phyloP scores from a whole-genome alignment of 441 rosid genomes.

The Viola pubescens region DNA sequence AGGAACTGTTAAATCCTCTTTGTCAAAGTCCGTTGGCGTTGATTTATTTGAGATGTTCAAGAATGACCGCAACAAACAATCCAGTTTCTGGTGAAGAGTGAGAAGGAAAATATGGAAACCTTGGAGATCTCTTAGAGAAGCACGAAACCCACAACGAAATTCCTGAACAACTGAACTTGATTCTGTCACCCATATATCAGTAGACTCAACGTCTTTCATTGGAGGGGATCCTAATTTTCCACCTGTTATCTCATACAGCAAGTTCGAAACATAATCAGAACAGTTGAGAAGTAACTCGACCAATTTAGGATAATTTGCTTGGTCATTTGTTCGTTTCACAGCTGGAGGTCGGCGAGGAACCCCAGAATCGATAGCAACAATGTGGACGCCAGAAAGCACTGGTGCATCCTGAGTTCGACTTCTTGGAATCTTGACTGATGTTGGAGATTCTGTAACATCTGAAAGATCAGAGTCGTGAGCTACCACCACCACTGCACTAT shows the following conservation, averaged over 20 bases:
- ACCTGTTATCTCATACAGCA: slow-evolving; percentile 77
- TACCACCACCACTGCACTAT: slow-evolving; percentile 27
- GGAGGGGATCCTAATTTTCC: slow-evolving; percentile 68
- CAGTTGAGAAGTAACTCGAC: slow-evolving; percentile 92
- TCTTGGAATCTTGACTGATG: slow-evolving; percentile 39
- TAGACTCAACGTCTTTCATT: slow-evolving; percentile 31
- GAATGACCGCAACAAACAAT: slow-evolving; percentile 63
- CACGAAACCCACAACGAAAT: slow-evolving; percentile 83
- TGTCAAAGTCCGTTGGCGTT: slow-evolving; percentile 61
- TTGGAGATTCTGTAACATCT: slow-evolving; percentile 60
- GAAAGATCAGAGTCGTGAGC: slow-evolving; percentile 66
- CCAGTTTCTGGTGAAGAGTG: slow-evolving; percentile 89
- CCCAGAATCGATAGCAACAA: slow-evolving; percentile 90
- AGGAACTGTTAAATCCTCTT: slow-evolving; percentile 53
- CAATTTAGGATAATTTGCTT: slow-evolving; percentile 80
- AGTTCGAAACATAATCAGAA: slow-evolving; percentile 53
- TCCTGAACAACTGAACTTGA: slow-evolving; percentile 45
- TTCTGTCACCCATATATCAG: slow-evolving; percentile 27
- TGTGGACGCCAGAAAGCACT: slow-evolving; percentile 30
- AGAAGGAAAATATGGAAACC: slow-evolving; percentile 89
- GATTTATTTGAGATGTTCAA: slow-evolving; percentile 61
- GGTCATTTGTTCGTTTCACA: slow-evolving; percentile 93
- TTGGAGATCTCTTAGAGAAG: slow-evolving; percentile 88
- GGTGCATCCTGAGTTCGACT: slow-evolving; percentile 51
- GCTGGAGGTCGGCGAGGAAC: slow-evolving; percentile 99